phyloP scores from a whole-genome alignment of 129 eudicot genomes.

The Lactuca sativa region DNA sequence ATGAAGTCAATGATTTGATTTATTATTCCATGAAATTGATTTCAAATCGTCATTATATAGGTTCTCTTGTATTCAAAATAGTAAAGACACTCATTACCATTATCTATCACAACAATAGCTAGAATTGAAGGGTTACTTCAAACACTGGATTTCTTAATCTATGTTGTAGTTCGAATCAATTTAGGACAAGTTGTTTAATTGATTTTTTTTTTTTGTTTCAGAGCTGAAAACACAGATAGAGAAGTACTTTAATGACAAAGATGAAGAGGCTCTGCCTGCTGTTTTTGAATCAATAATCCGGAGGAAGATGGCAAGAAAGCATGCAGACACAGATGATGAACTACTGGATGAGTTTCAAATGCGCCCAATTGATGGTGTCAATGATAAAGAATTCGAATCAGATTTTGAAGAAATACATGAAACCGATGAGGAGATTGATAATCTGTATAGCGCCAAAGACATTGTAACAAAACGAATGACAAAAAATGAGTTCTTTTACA shows the following conservation, averaged over 20 bases:
- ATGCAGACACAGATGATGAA: slow-evolving; percentile 73
- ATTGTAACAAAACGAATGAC: slow-evolving; percentile 43
- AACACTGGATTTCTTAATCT: background rate
- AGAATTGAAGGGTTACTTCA: background rate
- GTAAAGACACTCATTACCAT: too few relatives aligned
- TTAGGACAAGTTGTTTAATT: background rate
- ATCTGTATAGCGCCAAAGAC: slow-evolving; percentile 49
- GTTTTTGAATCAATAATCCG: slow-evolving; percentile 58
- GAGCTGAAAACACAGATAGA: slow-evolving; percentile 62
- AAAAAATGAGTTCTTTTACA: slow-evolving; percentile 45
- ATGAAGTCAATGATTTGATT: background rate
- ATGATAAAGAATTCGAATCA: slow-evolving; percentile 51
- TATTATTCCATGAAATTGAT: background rate
- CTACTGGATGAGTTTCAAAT: slow-evolving; percentile 44
- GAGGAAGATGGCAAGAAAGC: slow-evolving; percentile 55
- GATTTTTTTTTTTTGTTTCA: slow-evolving; percentile 27
- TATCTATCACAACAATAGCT: too few relatives aligned
- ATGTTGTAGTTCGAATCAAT: background rate
- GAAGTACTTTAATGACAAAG: slow-evolving; percentile 46
- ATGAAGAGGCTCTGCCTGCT: slow-evolving; percentile 56
- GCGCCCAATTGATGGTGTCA: slow-evolving; percentile 39
- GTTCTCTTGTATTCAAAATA: background rate
- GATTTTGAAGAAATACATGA: slow-evolving; percentile 49
- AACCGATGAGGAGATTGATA: slow-evolving; percentile 67
- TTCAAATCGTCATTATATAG: background rate